phyloP scores from a whole-genome alignment of 1,139 yeast species.

The Saccharomycopsis crataegensis region DNA sequence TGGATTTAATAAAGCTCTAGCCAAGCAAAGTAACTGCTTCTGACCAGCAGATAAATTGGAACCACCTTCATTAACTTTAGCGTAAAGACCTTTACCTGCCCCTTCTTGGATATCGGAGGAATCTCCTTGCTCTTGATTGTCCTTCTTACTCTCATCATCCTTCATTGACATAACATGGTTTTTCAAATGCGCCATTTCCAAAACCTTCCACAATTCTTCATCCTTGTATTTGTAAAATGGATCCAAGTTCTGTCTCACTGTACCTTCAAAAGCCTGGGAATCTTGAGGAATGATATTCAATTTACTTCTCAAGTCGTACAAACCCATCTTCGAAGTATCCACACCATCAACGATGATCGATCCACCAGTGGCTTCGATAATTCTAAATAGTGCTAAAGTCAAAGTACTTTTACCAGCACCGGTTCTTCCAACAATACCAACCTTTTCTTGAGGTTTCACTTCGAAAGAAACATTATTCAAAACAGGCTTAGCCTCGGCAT shows the following conservation, averaged over 20 bases:
- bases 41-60: constrained; percentile 71
- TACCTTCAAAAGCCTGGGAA: constrained; percentile 50
- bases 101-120: constrained; percentile 25
- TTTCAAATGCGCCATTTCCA: constrained; percentile 55
- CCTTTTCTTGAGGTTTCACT: constrained; percentile 38
- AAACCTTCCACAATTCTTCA: constrained; percentile 42
- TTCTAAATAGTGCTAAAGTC: constrained; percentile 48
- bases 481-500: constrained; percentile 57
- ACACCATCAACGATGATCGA: constrained; percentile 42
- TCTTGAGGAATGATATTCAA: constrained; percentile 58
- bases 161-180: constrained; percentile 44
- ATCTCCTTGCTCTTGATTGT: constrained; percentile 24
- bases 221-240: constrained; percentile 43
- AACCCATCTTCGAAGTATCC: constrained; percentile 41
- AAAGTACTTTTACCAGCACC: constrained; percentile 61
- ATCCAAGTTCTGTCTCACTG: constrained; percentile 47
- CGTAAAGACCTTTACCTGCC: constrained; percentile 57
- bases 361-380: constrained; percentile 41
- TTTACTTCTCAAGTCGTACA: constrained; percentile 40
- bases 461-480: constrained; percentile 43
- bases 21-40: constrained; percentile 65
- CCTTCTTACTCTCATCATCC: constrained; percentile 26
- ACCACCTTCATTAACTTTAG: constrained; percentile 67
- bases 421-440: constrained; percentile 59
- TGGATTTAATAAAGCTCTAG: constrained; percentile 69